Base-by-base conservation (phyloP, 2,329 filamentous ascomycete genomes). In the Xylariales sp. region DNA sequence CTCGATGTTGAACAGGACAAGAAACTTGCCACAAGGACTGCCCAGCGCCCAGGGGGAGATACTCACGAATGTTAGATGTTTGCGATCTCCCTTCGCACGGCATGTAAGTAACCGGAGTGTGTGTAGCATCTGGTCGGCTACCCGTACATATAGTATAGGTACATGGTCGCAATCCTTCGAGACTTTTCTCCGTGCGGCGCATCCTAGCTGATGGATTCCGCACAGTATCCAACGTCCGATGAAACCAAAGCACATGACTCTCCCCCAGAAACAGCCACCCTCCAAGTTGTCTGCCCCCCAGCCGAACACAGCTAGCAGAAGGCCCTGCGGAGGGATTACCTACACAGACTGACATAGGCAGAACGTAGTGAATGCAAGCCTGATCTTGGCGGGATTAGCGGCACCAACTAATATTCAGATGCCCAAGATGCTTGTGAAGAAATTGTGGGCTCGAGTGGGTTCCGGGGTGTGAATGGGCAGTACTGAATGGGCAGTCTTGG, bases 391-490 rank as follows among this genome's bases (percentile, higher is more conserved):
- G 5, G 45, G 56, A 59, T 61, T 67, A 64, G 64, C 49, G 58
- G 55, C 49, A 52, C 49, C 58, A 63, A 55, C 32, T 61, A 55
- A 52, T 41, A 53, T 61, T 61, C 54, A 23, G 16, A 18, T 16
- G 59, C 53, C 43, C 49, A 52, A 58, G 53, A 49, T 69, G 58
- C 55, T 54, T 60, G 67, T 43, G 55, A 67, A 63, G 39, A 54
- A 69, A 69, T 69, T 63, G 63, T 67, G 67, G 67, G 39, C 45
- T 63, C 28, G n/a, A n/a, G 62, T 58, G 62, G 57, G 34, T 52
- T 57, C 16, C 34, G 46, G 56, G 52, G n/a, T 45, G 52, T 58
- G 53, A 65, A 65, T 62, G 57, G 46, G 60, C 23, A 23, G 23
- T 23, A 23, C 23, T 23, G 23, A 23, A 23, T 23, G 23, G 23